Percentiles rank a stretch among this genome's conserved stretches.
Evolutionary conservation across 768 basidiomycete genomes (phyloP).

Genomic region (Lentinula detonsa): DNA sequence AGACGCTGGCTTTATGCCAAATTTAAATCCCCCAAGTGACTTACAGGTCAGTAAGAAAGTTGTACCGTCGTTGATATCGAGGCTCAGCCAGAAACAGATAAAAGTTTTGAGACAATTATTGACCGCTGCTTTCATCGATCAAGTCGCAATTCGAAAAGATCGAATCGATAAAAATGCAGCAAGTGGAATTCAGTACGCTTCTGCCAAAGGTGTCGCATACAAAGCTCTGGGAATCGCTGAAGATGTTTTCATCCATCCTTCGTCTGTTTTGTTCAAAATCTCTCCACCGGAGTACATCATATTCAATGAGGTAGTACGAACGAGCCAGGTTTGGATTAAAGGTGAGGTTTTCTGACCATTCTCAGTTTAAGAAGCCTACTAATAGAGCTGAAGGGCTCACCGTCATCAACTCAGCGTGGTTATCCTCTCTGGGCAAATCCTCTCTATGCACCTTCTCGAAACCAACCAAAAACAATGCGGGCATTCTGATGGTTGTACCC

Average conservation of each 20-base stretch:
- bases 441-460: conserved; percentile 87
- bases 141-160: conserved; percentile 90
- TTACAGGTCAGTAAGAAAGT: conserved; percentile 51
- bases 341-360: conserved; percentile 34
- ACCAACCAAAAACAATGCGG: conserved; percentile 62
- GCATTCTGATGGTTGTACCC: conserved; percentile 71
- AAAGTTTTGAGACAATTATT: conserved; percentile 87
- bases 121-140: conserved; percentile 89
- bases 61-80: neutral
- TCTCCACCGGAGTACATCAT: conserved; percentile 84
- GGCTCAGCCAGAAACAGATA: conserved; percentile 42
- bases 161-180: conserved; percentile 52
- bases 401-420: conserved; percentile 82
- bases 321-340: conserved; percentile 73
- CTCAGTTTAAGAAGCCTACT: neutral
- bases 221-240: conserved; percentile 72
- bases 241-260: conserved; percentile 90
- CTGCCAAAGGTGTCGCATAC: conserved; percentile 78
- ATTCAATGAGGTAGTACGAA: conserved; percentile 77
- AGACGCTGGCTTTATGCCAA: conserved; percentile 53
- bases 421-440: conserved; percentile 72
- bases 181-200: conserved; percentile 64
- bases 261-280: conserved; percentile 64
- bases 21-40: conserved; percentile 70
- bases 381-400: conserved; percentile 55